Percentiles rank a stretch among this genome's conserved stretches.
These are phyloP conservation scores for Triglochin maritima DNA, from an alignment of 106 monocot species.

Conservation along the genomic window DNA sequence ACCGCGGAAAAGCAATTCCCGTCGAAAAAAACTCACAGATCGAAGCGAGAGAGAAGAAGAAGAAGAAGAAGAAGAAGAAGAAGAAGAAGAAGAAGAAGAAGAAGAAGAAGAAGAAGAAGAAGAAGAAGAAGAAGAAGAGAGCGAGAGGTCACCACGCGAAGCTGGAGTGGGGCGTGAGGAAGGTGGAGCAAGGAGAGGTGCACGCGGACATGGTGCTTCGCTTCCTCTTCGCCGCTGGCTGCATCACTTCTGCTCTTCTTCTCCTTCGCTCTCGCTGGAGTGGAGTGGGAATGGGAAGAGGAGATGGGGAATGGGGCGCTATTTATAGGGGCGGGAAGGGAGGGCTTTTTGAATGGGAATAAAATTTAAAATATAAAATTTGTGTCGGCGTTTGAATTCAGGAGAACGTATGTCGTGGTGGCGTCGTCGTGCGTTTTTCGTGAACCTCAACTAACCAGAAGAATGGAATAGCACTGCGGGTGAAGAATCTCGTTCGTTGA, in stretches of 20 bases:
- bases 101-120: too few relatives aligned
- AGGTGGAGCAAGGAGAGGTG: conserved; percentile 19
- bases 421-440: too few relatives aligned
- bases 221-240: conserved; percentile 8
- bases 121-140: background rate
- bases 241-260: conserved; percentile 13
- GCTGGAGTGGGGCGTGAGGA: conserved; percentile 22
- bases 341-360: background rate
- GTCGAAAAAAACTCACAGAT: too few relatives aligned
- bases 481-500: too few relatives aligned
- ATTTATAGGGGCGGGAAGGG: conserved; percentile 21
- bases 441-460: too few relatives aligned
- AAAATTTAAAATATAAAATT: background rate
- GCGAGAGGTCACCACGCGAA: conserved; percentile 21
- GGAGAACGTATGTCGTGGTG: background rate
- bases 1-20: too few relatives aligned
- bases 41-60: too few relatives aligned
- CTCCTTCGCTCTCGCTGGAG: background rate
- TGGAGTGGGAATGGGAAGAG: background rate
- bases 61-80: too few relatives aligned
- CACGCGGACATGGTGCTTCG: conserved; percentile 17
- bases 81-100: too few relatives aligned
- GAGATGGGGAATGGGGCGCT: background rate
- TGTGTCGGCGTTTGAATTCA: background rate
- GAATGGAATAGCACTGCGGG: too few relatives aligned